Evolutionary conservation across 2,329 filamentous ascomycete species (phyloP).

Genomic region (Phaeosphaeriaceae sp.): DNA sequence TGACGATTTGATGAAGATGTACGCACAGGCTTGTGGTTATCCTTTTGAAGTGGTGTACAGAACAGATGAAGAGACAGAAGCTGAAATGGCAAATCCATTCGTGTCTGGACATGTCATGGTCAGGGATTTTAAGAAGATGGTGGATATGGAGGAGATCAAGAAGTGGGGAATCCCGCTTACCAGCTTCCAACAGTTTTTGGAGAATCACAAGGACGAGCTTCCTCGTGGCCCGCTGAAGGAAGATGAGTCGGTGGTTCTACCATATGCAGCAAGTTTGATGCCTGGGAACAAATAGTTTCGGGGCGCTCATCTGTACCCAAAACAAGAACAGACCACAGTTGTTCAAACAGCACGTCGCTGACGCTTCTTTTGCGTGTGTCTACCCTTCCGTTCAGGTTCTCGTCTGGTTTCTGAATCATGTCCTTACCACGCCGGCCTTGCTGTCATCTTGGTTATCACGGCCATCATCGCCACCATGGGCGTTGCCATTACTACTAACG

Average conservation of each 20-base stretch:
- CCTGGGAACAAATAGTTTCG: not conserved
- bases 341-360: too few species aligned
- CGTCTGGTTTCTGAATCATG: too few species aligned
- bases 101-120: slow-evolving; percentile 48
- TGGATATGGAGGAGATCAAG: slow-evolving; percentile 42
- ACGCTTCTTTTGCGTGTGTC: too few species aligned
- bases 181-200: slow-evolving; percentile 53
- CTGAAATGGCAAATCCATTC: slow-evolving; percentile 46
- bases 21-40: slow-evolving; percentile 46
- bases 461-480: not conserved
- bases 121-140: slow-evolving; percentile 45
- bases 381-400: too few species aligned
- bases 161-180: slow-evolving; percentile 52
- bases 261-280: slow-evolving; percentile 1
- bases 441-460: too few species aligned
- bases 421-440: too few species aligned
- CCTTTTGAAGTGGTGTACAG: slow-evolving; percentile 48
- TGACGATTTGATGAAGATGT: slow-evolving; percentile 46
- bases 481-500: not conserved
- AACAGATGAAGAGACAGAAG: slow-evolving; percentile 51
- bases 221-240: not conserved
- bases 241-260: not conserved
- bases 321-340: too few species aligned
- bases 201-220: slow-evolving; percentile 19
- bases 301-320: too few species aligned